Base-by-base conservation (phyloP, 1,284 basidiomycete species). In the Cutaneotrichosporon dermatis region DNA sequence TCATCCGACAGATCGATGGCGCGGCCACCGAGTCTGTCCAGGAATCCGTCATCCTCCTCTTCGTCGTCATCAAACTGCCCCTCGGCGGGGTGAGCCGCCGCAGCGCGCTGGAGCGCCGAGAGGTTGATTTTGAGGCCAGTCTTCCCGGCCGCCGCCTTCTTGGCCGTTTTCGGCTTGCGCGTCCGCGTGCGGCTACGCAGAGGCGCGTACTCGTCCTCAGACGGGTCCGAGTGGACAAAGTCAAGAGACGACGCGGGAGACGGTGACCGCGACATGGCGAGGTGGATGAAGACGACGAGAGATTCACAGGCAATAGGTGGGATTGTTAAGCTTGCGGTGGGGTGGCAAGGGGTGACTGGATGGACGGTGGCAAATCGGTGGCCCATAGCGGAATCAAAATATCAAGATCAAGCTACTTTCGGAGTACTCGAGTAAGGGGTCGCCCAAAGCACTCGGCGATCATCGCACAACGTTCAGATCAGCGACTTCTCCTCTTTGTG, bases 1-100 rank as follows among this genome's bases (percentile, higher is more conserved):
- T 96, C 92, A 52, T 64, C 67, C n/a, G 72, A 76, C 33, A 73
- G 62, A 64, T 74, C 75, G 35, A 72, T 59, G 40, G 66, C 55
- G 36, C 65, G 63, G 11, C 70, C 73, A 34, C 70, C 66, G 43
- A 75, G 41, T 2, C 65, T 60, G 43, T 68, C 69, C 39, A 73
- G 64, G 51, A 70, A 72, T 4, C 66, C 63, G 11, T 68, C 51
- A 58, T 63, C 71, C 10, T 63, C 65, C 15, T 67, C 69, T 16
- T 57, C 61, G 33, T 58, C 65, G 6, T 54, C 44, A 12, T 68
- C 68, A 39, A 69, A 59, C 25, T 58, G 61, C 36, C 66, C 72
- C 11, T 69, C 70, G 4, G 59, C 65, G 13, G 72, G 70, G 54
- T 74, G 66, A 16, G 62, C 57, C 2, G 63, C 60, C 8, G 59